Evolutionary conservation across 306 rosid species (phyloP).

Genomic region (Cucurbita ficifolia): DNA sequence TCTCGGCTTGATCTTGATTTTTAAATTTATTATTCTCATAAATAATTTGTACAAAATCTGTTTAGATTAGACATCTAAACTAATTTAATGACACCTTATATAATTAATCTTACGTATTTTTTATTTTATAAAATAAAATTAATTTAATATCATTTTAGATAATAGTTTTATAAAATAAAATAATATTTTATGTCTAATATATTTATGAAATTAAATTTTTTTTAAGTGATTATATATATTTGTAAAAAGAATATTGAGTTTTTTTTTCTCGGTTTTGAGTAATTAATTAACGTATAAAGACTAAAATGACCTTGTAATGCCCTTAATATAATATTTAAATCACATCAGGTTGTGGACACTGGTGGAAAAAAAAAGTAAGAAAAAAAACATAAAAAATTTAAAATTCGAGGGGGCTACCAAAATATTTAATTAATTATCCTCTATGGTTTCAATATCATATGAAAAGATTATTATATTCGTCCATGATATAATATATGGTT

Average conservation of each 20-base stretch:
- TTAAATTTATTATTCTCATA: background rate
- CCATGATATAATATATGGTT: background rate
- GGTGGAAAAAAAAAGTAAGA: background rate
- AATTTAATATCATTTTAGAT: background rate
- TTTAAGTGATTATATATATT: no score
- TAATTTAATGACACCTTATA: background rate
- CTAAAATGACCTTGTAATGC: background rate
- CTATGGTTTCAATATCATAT: background rate
- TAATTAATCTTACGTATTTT: background rate
- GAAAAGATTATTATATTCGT: background rate
- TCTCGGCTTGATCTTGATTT: background rate
- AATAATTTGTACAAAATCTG: background rate
- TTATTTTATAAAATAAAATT: no score
- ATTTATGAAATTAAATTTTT: no score
- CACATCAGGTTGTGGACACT: background rate
- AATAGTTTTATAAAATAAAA: background rate
- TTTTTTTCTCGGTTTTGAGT: background rate
- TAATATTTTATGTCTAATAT: no score
- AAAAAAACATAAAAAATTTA: background rate
- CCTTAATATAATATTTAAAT: background rate
- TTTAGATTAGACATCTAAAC: background rate
- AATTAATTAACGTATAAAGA: background rate
- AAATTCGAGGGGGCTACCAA: background rate
- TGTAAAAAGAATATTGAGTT: no score
- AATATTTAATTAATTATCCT: background rate